Percentiles rank a stretch among this genome's conserved stretches.
Evolutionary conservation across 2,329 filamentous ascomycete species (phyloP).

Genomic region (Bipolaris cookei): DNA sequence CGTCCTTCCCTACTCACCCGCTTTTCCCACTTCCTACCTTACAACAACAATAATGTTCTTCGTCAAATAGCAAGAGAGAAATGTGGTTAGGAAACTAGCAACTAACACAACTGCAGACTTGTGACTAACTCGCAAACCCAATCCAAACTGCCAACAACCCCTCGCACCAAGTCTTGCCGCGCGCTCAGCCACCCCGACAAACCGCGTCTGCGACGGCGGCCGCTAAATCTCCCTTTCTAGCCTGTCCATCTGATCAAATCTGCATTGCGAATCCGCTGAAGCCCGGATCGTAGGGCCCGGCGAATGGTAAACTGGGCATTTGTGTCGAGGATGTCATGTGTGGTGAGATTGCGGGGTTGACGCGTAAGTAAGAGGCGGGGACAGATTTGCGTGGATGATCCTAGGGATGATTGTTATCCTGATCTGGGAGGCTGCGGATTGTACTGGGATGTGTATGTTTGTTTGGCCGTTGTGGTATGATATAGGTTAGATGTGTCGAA

Average conservation of each 20-base stretch:
- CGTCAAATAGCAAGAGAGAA: too few species aligned
- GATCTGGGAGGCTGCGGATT: constrained; percentile 51
- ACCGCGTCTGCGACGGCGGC: constrained; percentile 37
- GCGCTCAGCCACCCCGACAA: constrained; percentile 18
- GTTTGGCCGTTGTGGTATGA: constrained; percentile 36
- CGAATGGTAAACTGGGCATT: constrained; percentile 43
- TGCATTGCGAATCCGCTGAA: constrained; percentile 44
- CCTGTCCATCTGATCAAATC: constrained; percentile 23
- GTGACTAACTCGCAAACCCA: background rate
- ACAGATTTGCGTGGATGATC: constrained; percentile 53
- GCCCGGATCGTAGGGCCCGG: constrained; percentile 43
- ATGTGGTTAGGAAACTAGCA: background rate
- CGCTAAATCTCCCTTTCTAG: constrained; percentile 17
- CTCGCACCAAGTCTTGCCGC: background rate
- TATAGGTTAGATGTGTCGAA: too few species aligned
- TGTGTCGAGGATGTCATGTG: constrained; percentile 48
- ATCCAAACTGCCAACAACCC: too few species aligned
- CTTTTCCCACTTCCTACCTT: too few species aligned
- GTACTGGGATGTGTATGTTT: constrained; percentile 53
- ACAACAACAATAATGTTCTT: background rate
- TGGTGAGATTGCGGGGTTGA: constrained; percentile 51
- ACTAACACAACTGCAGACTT: background rate
- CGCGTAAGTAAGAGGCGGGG: constrained; percentile 36
- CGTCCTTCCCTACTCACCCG: too few species aligned
- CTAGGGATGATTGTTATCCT: constrained; percentile 52